phyloP scores from a whole-genome alignment of 495 filamentous ascomycete genomes.

The Aspergillus mulundensis region DNA sequence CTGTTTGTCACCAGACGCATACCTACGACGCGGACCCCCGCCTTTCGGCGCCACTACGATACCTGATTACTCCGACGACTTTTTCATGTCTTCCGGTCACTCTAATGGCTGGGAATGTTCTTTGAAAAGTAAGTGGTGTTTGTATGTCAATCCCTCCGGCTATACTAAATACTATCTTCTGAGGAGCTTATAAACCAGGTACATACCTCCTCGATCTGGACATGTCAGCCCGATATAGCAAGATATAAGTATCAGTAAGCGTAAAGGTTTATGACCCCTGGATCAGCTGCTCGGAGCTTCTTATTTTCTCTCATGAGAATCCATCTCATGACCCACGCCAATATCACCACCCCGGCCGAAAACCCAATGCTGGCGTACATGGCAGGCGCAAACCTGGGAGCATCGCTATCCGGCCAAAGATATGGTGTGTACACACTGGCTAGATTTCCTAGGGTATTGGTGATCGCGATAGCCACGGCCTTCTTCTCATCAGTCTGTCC shows the following conservation, averaged over 20 bases:
- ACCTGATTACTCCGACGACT: not conserved
- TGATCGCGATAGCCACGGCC: constrained; percentile 41
- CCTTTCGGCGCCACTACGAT: not conserved
- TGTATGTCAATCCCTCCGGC: not conserved
- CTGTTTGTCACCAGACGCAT: not conserved
- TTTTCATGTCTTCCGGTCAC: not conserved
- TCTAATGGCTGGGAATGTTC: not conserved
- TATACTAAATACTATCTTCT: not conserved
- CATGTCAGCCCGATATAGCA: not conserved
- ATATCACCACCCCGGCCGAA: constrained; percentile 27
- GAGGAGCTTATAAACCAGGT: too few species aligned
- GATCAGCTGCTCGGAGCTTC: constrained; percentile 35
- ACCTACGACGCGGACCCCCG: not conserved
- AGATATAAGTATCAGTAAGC: constrained; percentile 3
- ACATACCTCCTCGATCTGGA: too few species aligned
- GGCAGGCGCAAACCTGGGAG: constrained; percentile 41
- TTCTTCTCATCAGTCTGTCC: constrained; percentile 50
- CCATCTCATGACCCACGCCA: constrained; percentile 39
- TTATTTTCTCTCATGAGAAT: constrained; percentile 44
- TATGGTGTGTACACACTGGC: constrained; percentile 48
- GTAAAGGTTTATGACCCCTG: constrained; percentile 18
- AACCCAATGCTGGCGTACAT: constrained; percentile 46
- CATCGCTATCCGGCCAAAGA: constrained; percentile 48
- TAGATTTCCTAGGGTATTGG: constrained; percentile 45
- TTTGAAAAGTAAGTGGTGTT: not conserved